Base-by-base conservation (phyloP, 2,329 filamentous ascomycete genomes). In the Cladosporium sp. region DNA sequence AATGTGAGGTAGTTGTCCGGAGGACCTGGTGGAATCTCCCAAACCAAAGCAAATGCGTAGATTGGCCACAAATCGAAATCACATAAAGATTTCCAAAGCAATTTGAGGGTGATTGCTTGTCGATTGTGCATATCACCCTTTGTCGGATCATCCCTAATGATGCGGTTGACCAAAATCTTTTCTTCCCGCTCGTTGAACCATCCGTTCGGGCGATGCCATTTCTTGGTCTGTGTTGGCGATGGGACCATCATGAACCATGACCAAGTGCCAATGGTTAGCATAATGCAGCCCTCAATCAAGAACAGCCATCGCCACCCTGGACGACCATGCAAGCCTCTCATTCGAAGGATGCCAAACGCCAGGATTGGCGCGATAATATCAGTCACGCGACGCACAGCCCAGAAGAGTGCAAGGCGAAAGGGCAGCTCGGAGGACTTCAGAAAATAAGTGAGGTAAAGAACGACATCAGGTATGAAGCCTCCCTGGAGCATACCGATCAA, bases 361-460 rank as follows among this genome's bases (percentile, higher is more conserved):
- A 63, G 29, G 29, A 63, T 55, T 3, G 63, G 61, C 3, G 61
- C 61, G 1, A 66, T 50, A 24, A 67, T 64, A n/a, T 57, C 56
- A 12, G 61, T 65, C 3, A 54, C 36, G 39, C 56, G 54, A 68
- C 57, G 40, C 68, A 69, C 40, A 37, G 29, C 32, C 39, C 34
- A 38, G 44, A 68, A 67, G 56, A 59, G 68, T 1, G 67, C 62
- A 66, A 67, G 55, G 43, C 64, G 65, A 18, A 64, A 66, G 0
- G 68, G 67, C 12, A 69, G 41, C 48, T 69, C 67, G 5, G 67
- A 47, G 0, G 80, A 80, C 39, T 81, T 89, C 70, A 89, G 90
- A 68, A 85, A 91, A 65, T 90, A 90, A 3, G 81, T 84, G 5
- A 89, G 72, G 66, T 85, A 89, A 0, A 86, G 70, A 13, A 86